Evolutionary conservation across 805 yeast genomes (phyloP), one percentile per base, ranked within the genome.

Genomic region (Wickerhamomyces ciferrii): DNA sequence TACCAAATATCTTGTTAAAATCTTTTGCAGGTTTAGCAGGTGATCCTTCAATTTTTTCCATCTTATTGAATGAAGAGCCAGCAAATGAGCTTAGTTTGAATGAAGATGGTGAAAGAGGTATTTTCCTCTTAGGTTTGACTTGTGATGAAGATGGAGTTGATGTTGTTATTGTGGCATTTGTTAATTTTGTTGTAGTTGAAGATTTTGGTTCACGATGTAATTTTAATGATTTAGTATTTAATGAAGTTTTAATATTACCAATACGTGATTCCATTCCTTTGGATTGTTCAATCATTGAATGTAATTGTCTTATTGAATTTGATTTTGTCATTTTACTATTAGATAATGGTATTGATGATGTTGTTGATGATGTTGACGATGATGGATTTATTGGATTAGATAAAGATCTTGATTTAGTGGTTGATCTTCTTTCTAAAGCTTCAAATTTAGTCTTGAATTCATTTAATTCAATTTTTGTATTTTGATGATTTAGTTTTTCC

Each of bases 181-280:
- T 42, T 1, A 52, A 29, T 37, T 55, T 55, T 4, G 59, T 56
- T 2, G 59, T 58, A 2, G 55, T 50, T 11, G 48, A 36, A 11
- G 58, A 47, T 43, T 55, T 51, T 41, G 49, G 40, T 18, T 49
- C 45, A 7, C 25, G 15, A 37, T 50, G 45, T 27, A 48, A 41
- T 45, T 51, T 49, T 9, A 51, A 36, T 4, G 42, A 38, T 24
- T 46, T 47, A 21, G 43, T 42, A 36, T 53, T 49, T 36, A 62
- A 48, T 2, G 63, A 54, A 18, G 43, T 50, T 43, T 58, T 60
- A 42, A 63, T 49, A 37, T 52, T 49, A 29, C 52, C 63, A 6
- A 63, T 51, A 47, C 60, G 59, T 20, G 54, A 50, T 18, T 53
- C 65, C 59, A 63, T 57, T 13, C 50, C 62, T 43, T 54, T 58